Conservation (phyloP, 257 asterid genomes). For the Catharanthus roseus region DNA sequence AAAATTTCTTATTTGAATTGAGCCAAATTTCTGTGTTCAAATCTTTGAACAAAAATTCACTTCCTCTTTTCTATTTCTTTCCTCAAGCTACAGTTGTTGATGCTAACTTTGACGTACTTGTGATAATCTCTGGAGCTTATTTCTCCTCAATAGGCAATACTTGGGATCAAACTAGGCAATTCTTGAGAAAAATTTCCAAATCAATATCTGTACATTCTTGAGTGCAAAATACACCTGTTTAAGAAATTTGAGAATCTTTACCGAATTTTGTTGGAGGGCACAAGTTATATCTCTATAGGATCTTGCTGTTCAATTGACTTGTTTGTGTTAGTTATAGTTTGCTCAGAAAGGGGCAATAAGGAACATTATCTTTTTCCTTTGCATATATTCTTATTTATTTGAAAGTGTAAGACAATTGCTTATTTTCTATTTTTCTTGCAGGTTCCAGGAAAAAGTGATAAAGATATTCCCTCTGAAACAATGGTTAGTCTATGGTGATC, state of each 20-base stretch:
- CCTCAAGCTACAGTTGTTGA: background rate
- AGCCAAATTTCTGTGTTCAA: background rate
- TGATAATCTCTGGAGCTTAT: background rate
- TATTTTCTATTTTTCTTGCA: conserved; percentile 25
- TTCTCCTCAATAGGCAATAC: no score
- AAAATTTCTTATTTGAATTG: background rate
- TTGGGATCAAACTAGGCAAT: background rate
- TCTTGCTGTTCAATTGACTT: background rate
- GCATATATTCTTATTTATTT: background rate
- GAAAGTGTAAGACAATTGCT: background rate
- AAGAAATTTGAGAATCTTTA: background rate
- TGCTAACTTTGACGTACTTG: background rate
- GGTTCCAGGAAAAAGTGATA: conserved; percentile 98
- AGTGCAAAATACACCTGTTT: background rate
- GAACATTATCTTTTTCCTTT: background rate
- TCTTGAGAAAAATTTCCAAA: background rate
- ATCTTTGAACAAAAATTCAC: background rate
- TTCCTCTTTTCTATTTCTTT: background rate
- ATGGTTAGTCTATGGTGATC: conserved; percentile 47
- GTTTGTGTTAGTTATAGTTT: background rate
- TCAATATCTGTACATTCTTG: background rate
- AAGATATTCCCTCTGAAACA: conserved; percentile 80
- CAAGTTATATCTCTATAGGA: background rate
- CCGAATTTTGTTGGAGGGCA: background rate
- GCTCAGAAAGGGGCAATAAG: background rate